phyloP scores from a whole-genome alignment of 345 rosid species.

The Eucalyptus cloeziana region DNA sequence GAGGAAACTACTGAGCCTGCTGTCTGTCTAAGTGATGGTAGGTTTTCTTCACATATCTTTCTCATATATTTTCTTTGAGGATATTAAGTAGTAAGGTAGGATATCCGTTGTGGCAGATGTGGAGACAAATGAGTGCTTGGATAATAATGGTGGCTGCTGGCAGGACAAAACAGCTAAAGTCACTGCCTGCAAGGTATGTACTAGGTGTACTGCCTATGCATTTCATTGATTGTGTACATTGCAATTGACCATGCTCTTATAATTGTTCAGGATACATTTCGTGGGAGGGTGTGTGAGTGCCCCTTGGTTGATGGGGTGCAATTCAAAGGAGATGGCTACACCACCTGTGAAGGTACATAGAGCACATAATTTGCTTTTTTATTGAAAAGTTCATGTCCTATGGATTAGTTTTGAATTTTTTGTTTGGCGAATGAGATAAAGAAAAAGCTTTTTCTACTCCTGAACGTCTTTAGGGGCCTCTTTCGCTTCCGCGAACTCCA shows the following conservation, averaged over 20 bases:
- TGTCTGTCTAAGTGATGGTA: conserved; percentile 83
- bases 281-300: conserved; percentile 92
- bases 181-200: conserved; percentile 87
- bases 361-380: not conserved
- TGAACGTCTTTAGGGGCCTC: not conserved
- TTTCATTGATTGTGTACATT: not conserved
- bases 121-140: conserved; percentile 95
- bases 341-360: conserved; percentile 68
- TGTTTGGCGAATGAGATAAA: not conserved
- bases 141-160: conserved; percentile 96
- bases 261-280: conserved; percentile 73
- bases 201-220: not conserved
- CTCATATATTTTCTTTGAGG: not conserved
- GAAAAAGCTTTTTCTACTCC: not conserved
- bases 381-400: not conserved
- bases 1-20: conserved; percentile 97
- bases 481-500: not conserved
- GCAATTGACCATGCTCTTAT: not conserved
- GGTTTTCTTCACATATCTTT: not conserved
- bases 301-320: conserved; percentile 88
- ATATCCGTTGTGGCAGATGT: conserved; percentile 40
- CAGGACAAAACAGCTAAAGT: conserved; percentile 64
- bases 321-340: conserved; percentile 97
- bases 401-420: not conserved
- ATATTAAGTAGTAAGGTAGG: not conserved